These are phyloP conservation scores for peach (Prunus persica) DNA, from an alignment of 306 rosid species.

Conservation along the genomic window DNA sequence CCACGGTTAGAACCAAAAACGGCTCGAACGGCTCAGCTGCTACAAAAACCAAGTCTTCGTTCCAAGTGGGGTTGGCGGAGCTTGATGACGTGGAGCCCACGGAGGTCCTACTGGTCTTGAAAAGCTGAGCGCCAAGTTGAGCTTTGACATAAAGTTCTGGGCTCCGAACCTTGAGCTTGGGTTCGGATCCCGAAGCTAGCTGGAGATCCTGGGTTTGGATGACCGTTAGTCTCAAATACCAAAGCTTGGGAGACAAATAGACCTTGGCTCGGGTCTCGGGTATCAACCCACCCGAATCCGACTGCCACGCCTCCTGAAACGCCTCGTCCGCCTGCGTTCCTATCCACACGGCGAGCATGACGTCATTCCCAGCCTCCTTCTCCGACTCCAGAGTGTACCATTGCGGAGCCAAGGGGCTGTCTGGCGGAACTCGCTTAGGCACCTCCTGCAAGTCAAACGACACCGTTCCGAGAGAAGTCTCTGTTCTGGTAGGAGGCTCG, in stretches of 20 bases:
- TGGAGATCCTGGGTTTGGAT: constrained; percentile 91
- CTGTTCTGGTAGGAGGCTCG: background rate
- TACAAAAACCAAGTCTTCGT: constrained; percentile 71
- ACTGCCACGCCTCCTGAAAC: constrained; percentile 92
- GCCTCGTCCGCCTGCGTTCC: constrained; percentile 87
- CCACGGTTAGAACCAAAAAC: constrained; percentile 47
- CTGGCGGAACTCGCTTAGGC: constrained; percentile 81
- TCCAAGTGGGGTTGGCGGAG: constrained; percentile 69
- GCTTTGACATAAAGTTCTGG: constrained; percentile 67
- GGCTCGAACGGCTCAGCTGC: constrained; percentile 94
- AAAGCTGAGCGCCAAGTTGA: constrained; percentile 71
- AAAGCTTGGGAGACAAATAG: constrained; percentile 87
- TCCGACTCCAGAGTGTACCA: constrained; percentile 86
- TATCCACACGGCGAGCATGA: constrained; percentile 84
- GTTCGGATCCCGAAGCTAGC: constrained; percentile 42
- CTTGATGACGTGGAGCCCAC: constrained; percentile 32
- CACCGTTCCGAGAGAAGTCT: constrained; percentile 48
- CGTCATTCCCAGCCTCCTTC: constrained; percentile 54
- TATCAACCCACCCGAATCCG: constrained; percentile 78
- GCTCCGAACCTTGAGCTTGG: constrained; percentile 43
- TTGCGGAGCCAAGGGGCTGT: constrained; percentile 89
- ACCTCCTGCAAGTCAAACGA: constrained; percentile 71
- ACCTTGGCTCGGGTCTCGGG: constrained; percentile 90
- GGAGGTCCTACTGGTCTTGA: constrained; percentile 56
- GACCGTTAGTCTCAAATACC: constrained; percentile 91